phyloP scores from a whole-genome alignment of 148 eudicot genomes.

The Amaranthus cruentus region DNA sequence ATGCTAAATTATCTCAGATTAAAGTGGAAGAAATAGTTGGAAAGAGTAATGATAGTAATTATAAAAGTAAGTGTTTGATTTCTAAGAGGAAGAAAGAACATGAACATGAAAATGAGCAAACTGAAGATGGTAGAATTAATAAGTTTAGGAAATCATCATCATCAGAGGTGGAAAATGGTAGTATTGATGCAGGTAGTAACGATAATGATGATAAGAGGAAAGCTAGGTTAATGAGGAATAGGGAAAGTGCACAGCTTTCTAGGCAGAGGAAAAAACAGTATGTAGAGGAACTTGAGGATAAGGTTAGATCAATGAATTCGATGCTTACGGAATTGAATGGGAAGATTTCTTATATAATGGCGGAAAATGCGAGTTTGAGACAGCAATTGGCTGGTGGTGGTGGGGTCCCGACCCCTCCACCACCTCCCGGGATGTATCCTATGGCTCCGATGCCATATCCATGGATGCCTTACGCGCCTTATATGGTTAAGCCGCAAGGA shows the following conservation, averaged over 20 bases:
- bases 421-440: slow-evolving; percentile 52
- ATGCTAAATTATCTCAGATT: slow-evolving; percentile 11
- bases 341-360: slow-evolving; percentile 57
- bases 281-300: slow-evolving; percentile 90
- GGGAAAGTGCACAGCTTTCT: slow-evolving; percentile 92
- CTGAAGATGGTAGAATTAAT: slow-evolving; percentile 25
- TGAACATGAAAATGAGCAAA: slow-evolving; percentile 6
- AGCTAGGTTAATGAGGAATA: slow-evolving; percentile 81
- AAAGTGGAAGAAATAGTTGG: background rate
- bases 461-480: slow-evolving; percentile 78
- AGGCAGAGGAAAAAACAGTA: slow-evolving; percentile 95
- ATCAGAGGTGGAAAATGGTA: slow-evolving; percentile 9
- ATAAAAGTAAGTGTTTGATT: background rate
- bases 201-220: slow-evolving; percentile 64
- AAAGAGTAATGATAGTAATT: background rate
- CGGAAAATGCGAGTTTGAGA: slow-evolving; percentile 64
- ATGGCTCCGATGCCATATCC: slow-evolving; percentile 75
- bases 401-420: slow-evolving; percentile 28
- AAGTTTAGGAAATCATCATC: slow-evolving; percentile 40
- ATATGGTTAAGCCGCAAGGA: slow-evolving; percentile 65
- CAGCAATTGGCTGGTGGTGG: slow-evolving; percentile 49
- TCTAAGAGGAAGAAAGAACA: slow-evolving; percentile 66
- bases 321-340: slow-evolving; percentile 77
- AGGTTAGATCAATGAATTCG: slow-evolving; percentile 74
- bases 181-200: slow-evolving; percentile 7